Evolutionary conservation across 164 flowering plant genomes (phyloP).

Genomic region (Stephania cephalantha): DNA sequence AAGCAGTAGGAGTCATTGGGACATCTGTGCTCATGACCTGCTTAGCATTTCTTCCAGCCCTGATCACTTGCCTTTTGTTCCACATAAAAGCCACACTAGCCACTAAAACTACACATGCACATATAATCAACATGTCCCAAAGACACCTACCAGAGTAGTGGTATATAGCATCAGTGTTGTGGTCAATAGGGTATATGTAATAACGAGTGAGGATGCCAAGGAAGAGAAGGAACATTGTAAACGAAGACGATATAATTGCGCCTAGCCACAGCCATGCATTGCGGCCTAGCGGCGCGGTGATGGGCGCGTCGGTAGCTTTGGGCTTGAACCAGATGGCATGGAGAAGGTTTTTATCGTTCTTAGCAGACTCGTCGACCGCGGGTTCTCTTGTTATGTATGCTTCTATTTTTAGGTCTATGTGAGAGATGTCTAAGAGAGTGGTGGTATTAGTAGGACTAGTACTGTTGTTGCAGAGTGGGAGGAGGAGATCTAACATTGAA

Average conservation of each 20-base stretch:
- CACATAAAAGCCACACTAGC: constrained; percentile 40
- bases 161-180: constrained; percentile 38
- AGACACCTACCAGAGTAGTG: constrained; percentile 23
- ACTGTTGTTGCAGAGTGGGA: constrained; percentile 38
- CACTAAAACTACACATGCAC: constrained; percentile 32
- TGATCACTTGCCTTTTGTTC: constrained; percentile 50
- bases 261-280: constrained; percentile 73
- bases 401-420: constrained; percentile 49
- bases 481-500: constrained; percentile 65
- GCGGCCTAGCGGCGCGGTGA: constrained; percentile 51
- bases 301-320: constrained; percentile 35
- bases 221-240: constrained; percentile 42
- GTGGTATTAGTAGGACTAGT: background rate
- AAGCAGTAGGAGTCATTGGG: constrained; percentile 20
- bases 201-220: constrained; percentile 41
- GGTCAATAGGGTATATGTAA: constrained; percentile 67
- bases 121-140: constrained; percentile 34
- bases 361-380: constrained; percentile 18
- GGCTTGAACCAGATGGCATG: constrained; percentile 61
- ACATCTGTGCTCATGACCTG: constrained; percentile 34
- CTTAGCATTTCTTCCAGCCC: constrained; percentile 22
- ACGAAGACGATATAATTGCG: constrained; percentile 56
- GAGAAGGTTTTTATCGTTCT: constrained; percentile 5
- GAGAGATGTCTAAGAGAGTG: constrained; percentile 25
- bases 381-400: constrained; percentile 72